phyloP scores from a whole-genome alignment of 2,329 filamentous ascomycete species.

The Neonectria neomacrospora region DNA sequence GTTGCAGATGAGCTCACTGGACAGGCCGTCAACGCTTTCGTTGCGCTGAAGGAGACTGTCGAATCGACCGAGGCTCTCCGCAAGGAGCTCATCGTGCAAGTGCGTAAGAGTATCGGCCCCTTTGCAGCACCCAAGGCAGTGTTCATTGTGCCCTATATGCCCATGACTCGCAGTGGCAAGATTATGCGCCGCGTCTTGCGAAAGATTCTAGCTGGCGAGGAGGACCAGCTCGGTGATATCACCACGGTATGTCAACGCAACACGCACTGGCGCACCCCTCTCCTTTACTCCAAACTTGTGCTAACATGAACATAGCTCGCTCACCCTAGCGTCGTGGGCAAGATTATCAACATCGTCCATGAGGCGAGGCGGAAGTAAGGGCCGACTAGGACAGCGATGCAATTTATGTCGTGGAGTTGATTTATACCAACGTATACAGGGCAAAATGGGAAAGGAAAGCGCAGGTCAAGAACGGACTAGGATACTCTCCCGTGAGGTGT shows the following conservation, averaged over 20 bases:
- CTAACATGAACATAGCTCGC: slow-evolving; percentile 70
- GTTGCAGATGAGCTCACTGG: slow-evolving; percentile 93
- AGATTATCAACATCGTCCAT: slow-evolving; percentile 87
- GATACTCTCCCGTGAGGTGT: slow-evolving; percentile 40
- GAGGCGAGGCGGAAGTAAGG: slow-evolving; percentile 64
- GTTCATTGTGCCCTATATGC: slow-evolving; percentile 90
- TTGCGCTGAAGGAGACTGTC: slow-evolving; percentile 87
- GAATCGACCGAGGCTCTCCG: slow-evolving; percentile 82
- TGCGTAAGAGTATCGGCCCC: slow-evolving; percentile 96
- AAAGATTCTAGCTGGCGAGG: slow-evolving; percentile 97
- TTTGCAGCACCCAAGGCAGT: slow-evolving; percentile 97
- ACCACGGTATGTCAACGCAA: slow-evolving; percentile 75
- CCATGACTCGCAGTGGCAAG: slow-evolving; percentile 97
- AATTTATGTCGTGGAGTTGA: slow-evolving; percentile 41
- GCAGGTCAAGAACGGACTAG: slow-evolving; percentile 26
- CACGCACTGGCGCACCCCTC: neutral
- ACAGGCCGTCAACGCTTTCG: slow-evolving; percentile 97
- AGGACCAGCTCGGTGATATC: slow-evolving; percentile 94
- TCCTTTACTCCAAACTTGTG: neutral
- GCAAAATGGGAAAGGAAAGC: slow-evolving; percentile 33
- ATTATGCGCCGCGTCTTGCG: slow-evolving; percentile 98
- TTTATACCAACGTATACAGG: slow-evolving; percentile 44
- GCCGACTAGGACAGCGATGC: slow-evolving; percentile 10
- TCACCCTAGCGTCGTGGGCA: slow-evolving; percentile 88
- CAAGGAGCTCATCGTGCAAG: slow-evolving; percentile 94